These are phyloP conservation scores for Bonia amplexicaulis DNA, from an alignment of 176 grass and related monocot genomes.

Conservation along the genomic window DNA sequence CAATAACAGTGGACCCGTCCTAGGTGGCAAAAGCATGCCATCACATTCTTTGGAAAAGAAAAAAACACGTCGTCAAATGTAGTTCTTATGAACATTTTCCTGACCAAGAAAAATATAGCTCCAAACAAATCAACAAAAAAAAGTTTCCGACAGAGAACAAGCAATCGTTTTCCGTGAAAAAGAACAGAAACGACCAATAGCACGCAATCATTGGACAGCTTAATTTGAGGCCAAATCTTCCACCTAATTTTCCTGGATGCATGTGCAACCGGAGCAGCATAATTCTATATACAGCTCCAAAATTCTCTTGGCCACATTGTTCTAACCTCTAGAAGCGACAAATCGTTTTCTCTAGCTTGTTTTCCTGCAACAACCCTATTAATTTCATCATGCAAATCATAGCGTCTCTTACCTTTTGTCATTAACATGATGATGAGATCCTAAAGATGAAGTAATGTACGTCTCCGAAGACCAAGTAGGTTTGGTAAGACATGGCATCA, in stretches of 20 bases:
- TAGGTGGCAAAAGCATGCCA: background rate
- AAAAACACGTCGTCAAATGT: background rate
- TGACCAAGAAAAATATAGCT: background rate
- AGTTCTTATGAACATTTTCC: background rate
- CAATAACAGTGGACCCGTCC: background rate
- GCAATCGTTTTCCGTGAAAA: background rate
- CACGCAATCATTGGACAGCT: too few species aligned
- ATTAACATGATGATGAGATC: too few species aligned
- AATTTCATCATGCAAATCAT: background rate
- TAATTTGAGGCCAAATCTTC: background rate
- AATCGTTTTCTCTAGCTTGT: background rate
- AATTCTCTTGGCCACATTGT: background rate
- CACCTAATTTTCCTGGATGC: background rate
- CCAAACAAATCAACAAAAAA: background rate
- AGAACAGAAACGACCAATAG: background rate
- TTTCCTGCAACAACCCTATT: background rate
- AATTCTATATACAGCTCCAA: background rate
- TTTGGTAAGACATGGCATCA: too few species aligned
- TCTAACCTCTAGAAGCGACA: background rate
- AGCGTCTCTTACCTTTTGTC: background rate
- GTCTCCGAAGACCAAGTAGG: too few species aligned
- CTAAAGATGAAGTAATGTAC: too few species aligned
- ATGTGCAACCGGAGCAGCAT: background rate
- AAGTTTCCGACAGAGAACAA: background rate
- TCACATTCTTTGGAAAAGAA: background rate